Conservation (phyloP, 345 rosid species). For the Hibiscus mutabilis region DNA sequence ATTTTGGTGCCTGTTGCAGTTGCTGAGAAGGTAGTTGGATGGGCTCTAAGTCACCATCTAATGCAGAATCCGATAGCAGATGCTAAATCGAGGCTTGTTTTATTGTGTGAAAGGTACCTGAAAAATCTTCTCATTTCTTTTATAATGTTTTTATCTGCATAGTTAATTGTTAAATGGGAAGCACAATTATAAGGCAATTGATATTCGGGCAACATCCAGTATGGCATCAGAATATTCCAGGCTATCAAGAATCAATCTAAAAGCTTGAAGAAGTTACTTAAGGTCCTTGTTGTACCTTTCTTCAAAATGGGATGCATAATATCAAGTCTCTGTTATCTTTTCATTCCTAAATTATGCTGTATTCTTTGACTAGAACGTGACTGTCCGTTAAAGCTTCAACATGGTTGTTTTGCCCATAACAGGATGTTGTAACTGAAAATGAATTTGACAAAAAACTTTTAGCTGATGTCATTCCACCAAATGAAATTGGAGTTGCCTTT, state of each 20-base stretch:
- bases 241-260: constrained; percentile 60
- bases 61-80: constrained; percentile 60
- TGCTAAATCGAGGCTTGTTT: constrained; percentile 42
- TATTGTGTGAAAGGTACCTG: constrained; percentile 71
- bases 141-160: constrained; percentile 13
- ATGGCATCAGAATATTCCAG: constrained; percentile 59
- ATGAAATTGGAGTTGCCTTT: too few relatives aligned
- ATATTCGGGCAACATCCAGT: constrained; percentile 53
- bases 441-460: too few relatives aligned
- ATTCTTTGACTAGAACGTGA: too few relatives aligned
- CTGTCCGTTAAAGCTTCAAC: too few relatives aligned
- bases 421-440: too few relatives aligned
- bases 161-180: constrained; percentile 13
- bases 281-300: constrained; percentile 39
- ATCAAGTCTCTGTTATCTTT: too few relatives aligned
- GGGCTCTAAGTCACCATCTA: constrained; percentile 75
- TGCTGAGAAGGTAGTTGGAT: constrained; percentile 80
- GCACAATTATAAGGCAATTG: too few relatives aligned
- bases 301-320: too few relatives aligned
- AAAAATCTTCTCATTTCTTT: constrained; percentile 4
- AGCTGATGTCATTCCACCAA: too few relatives aligned
- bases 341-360: too few relatives aligned
- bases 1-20: constrained; percentile 32
- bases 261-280: constrained; percentile 72
- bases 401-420: too few relatives aligned